Percentiles rank a stretch among this genome's conserved stretches.
Evolutionary conservation across 768 basidiomycete species (phyloP).

Genomic region (Termitomyces sp.): DNA sequence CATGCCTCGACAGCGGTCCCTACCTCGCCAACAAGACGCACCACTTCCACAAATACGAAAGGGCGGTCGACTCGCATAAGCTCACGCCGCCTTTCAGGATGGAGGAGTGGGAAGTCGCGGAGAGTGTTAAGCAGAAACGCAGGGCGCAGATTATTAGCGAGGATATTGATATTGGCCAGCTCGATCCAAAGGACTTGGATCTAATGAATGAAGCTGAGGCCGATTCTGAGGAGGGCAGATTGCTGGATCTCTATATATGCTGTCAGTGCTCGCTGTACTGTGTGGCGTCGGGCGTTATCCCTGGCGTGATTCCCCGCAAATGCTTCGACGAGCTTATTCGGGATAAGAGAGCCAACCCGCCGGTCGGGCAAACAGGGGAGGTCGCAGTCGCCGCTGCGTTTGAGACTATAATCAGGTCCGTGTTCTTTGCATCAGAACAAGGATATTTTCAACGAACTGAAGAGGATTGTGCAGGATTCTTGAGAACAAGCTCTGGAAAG

Average conservation of each 20-base stretch:
- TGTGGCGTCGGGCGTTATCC: constrained; percentile 64
- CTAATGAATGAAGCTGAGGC: constrained; percentile 26
- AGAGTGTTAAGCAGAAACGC: constrained; percentile 49
- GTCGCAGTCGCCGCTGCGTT: constrained; percentile 51
- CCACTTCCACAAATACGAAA: constrained; percentile 76
- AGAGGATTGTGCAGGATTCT: constrained; percentile 45
- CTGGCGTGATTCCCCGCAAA: constrained; percentile 66
- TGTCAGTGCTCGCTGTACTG: constrained; percentile 81
- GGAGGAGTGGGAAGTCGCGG: constrained; percentile 56
- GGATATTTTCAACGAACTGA: neutral
- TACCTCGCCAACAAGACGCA: constrained; percentile 62
- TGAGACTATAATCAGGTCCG: constrained; percentile 68
- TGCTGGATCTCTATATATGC: constrained; percentile 78
- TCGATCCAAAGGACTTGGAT: constrained; percentile 31
- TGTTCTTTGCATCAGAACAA: neutral
- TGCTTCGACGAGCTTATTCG: constrained; percentile 58
- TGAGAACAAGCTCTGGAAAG: constrained; percentile 74
- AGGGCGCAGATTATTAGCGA: constrained; percentile 31
- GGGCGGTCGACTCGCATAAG: constrained; percentile 64
- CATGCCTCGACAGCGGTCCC: constrained; percentile 53
- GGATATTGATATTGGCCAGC: constrained; percentile 20
- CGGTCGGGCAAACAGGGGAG: constrained; percentile 49
- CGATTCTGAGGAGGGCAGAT: constrained; percentile 43
- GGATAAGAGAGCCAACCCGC: constrained; percentile 60
- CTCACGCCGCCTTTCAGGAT: constrained; percentile 58